Evolutionary conservation across 768 basidiomycete genomes (phyloP).

Genomic region (Trametes sanguinea): DNA sequence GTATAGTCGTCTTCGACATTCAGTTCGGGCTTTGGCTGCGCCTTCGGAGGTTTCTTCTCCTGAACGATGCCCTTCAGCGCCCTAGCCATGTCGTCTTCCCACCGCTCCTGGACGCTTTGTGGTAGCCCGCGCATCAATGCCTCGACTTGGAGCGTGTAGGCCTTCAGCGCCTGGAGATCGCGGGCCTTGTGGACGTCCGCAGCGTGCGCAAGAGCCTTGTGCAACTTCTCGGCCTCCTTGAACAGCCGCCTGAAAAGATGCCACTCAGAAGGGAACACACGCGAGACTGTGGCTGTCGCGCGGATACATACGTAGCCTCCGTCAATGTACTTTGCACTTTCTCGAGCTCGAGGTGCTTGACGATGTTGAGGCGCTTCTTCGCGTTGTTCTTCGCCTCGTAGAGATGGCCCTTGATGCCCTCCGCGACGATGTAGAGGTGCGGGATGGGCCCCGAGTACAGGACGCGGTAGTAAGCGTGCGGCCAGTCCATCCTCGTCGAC

Average conservation of each 20-base stretch:
- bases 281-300: background rate
- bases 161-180: slow-evolving; percentile 18
- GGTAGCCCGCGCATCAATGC: slow-evolving; percentile 18
- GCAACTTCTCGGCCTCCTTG: slow-evolving; percentile 16
- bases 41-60: slow-evolving; percentile 16
- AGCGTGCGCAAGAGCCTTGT: slow-evolving; percentile 21
- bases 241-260: slow-evolving; percentile 1
- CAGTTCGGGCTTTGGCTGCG: slow-evolving; percentile 10
- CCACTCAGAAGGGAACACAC: background rate
- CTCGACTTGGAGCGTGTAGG: slow-evolving; percentile 17
- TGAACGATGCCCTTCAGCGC: slow-evolving; percentile 27
- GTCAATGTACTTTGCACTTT: slow-evolving; percentile 19
- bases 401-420: slow-evolving; percentile 33
- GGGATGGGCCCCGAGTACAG: slow-evolving; percentile 43
- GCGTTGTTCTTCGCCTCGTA: slow-evolving; percentile 33
- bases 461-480: slow-evolving; percentile 34
- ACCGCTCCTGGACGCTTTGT: background rate
- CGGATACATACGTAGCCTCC: slow-evolving; percentile 35
- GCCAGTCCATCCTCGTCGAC: slow-evolving; percentile 31
- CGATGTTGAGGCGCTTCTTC: slow-evolving; percentile 35
- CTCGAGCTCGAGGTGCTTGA: slow-evolving; percentile 29
- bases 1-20: slow-evolving; percentile 1
- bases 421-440: slow-evolving; percentile 44
- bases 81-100: slow-evolving; percentile 21
- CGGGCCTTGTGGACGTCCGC: slow-evolving; percentile 22